phyloP scores from a whole-genome alignment of 2,329 filamentous ascomycete genomes.

The Leptographium procerum region DNA sequence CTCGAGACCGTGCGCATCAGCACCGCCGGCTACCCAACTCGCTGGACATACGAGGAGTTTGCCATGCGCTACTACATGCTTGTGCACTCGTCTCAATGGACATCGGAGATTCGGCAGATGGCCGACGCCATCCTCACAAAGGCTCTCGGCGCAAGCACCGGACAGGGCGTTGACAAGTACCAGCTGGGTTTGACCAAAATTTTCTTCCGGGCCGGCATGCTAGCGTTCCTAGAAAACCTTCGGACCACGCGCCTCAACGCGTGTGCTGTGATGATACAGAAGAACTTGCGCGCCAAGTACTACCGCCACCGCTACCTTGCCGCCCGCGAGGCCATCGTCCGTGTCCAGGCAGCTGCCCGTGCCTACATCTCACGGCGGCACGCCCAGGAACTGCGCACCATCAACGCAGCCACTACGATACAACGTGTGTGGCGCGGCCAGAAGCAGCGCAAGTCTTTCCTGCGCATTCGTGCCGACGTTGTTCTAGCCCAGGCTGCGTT shows the following conservation, averaged over 20 bases:
- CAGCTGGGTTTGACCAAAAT: constrained; percentile 97
- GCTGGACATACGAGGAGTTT: constrained; percentile 99
- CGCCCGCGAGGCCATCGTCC: constrained; percentile 68
- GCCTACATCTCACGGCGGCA: constrained; percentile 67
- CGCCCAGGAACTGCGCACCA: constrained; percentile 68
- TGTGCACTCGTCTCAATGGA: constrained; percentile 81
- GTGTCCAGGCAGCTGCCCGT: constrained; percentile 66
- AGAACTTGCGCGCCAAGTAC: constrained; percentile 92
- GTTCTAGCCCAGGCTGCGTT: constrained; percentile 80
- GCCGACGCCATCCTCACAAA: constrained; percentile 84
- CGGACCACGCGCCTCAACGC: constrained; percentile 83
- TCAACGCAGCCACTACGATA: constrained; percentile 85
- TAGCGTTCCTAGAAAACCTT: constrained; percentile 92
- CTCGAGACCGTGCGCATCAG: constrained; percentile 96
- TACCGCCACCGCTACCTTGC: constrained; percentile 87
- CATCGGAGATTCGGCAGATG: constrained; percentile 86
- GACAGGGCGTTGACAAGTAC: constrained; percentile 78
- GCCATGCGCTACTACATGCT: constrained; percentile 97
- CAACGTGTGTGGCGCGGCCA: constrained; percentile 91
- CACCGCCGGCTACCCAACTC: constrained; percentile 89
- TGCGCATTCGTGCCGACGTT: constrained; percentile 68
- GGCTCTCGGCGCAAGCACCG: constrained; percentile 68
- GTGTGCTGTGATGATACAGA: constrained; percentile 95
- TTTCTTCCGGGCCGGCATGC: constrained; percentile 98
- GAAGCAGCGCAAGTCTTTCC: constrained; percentile 75